phyloP scores from a whole-genome alignment of 805 yeast species.

The Wilhelminamyces savonicus region DNA sequence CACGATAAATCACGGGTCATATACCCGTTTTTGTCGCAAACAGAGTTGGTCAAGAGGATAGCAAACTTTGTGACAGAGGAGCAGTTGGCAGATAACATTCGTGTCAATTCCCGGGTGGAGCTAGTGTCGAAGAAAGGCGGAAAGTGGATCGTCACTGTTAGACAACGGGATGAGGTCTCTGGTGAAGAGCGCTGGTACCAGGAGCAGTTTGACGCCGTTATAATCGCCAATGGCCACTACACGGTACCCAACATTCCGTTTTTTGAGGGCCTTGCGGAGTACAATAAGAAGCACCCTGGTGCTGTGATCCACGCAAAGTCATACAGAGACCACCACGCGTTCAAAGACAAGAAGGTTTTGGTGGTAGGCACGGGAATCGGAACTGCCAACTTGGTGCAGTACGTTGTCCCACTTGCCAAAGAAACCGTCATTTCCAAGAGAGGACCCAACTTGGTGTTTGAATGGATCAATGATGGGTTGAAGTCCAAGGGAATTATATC shows the following conservation, averaged over 20 bases:
- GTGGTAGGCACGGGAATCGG: constrained; percentile 40
- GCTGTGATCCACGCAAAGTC: constrained; percentile 52
- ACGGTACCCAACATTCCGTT: constrained; percentile 57
- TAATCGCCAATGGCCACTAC: constrained; percentile 60
- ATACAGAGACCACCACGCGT: constrained; percentile 44
- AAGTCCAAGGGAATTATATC: constrained; percentile 23
- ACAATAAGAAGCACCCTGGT: constrained; percentile 37
- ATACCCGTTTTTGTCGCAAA: constrained; percentile 32
- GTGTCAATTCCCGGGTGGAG: constrained; percentile 37
- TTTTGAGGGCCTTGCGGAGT: constrained; percentile 46
- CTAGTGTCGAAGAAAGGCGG: constrained; percentile 23
- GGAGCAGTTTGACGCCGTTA: constrained; percentile 53
- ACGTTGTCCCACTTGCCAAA: constrained; percentile 21
- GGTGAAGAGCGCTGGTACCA: constrained; percentile 33
- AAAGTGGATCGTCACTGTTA: constrained; percentile 34
- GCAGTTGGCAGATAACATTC: constrained; percentile 21
- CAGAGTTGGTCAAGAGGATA: constrained; percentile 24
- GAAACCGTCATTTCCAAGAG: constrained; percentile 20
- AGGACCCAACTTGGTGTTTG: constrained; percentile 19
- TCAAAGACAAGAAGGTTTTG: constrained; percentile 32
- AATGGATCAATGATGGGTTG: constrained; percentile 35
- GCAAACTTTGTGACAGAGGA: constrained; percentile 19
- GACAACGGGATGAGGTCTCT: constrained; percentile 4
- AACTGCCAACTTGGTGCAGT: constrained; percentile 39
- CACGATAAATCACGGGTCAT: constrained; percentile 16